Evolutionary conservation across 208 protist genomes (phyloP), one percentile per base, ranked within the genome.

Genomic region (Crithidia thermophila): DNA sequence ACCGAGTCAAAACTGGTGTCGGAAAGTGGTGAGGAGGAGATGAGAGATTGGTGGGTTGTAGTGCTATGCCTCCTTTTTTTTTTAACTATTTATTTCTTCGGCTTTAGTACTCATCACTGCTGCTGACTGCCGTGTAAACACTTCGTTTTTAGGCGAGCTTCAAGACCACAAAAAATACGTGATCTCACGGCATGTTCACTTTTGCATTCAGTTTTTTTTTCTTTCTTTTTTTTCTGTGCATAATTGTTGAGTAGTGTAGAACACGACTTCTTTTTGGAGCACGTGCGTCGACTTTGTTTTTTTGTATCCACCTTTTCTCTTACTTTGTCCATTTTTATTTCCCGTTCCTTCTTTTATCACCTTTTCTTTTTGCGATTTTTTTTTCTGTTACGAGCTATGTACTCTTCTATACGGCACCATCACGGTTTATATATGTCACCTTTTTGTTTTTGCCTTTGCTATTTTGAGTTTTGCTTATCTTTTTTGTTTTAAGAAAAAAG

Each of bases 21-120:
- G n/a, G 9, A 49, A n/a, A n/a, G n/a, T n/a, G n/a, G n/a, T n/a
- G n/a, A n/a, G n/a, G n/a, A n/a, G n/a, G n/a, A n/a, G n/a, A n/a
- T n/a, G n/a, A n/a, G n/a, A n/a, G n/a, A n/a, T n/a, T n/a, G n/a
- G n/a, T n/a, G n/a, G n/a, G n/a, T n/a, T n/a, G n/a, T n/a, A n/a
- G n/a, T 52, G 50, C 31, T 10, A 11, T 18, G 31, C 47, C 34
- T 71, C 30, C 30, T 60, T 49, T 45, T 37, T 45, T 64, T 49
- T 52, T 30, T 39, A 23, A 56, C 16, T 28, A 39, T 6, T n/a
- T 49, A 25, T n/a, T n/a, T 52, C 28, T 46, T 66, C 43, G 28
- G 45, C 25, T 71, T 74, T 61, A 33, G 47, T 43, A 23, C 36
- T 50, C 33, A 20, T 21, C 33, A 60, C n/a, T 62, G 33, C n/a